Base-by-base conservation (phyloP, 306 rosid species). In the Dalbergia oliveri region DNA sequence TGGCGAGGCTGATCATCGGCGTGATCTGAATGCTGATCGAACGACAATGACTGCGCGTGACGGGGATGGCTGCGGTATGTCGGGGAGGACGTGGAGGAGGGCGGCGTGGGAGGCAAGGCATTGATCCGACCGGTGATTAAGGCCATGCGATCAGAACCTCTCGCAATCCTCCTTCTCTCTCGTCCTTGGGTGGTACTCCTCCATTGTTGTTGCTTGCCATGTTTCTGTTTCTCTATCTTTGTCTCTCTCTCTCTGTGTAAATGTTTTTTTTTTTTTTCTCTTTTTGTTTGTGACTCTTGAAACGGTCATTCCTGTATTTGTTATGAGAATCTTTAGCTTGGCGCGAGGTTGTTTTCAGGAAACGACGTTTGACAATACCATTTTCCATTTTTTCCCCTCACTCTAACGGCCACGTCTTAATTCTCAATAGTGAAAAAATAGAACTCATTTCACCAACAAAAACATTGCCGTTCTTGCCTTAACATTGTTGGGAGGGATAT, bases 81-180 rank as follows among this genome's bases (percentile, higher is more conserved):
- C 5, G 91, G 83, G 1, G 88, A 76, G 3, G 89, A 69, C 0
- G 80, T 50, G 4, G 88, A 9, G 2, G 89, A 78, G 9, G 86
- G 80, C 2, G 88, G 72, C 1, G 87, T 45, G 0, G 88, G 85
- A 44, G 89, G 88, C 51, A 88, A 89, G 39, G 60, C 53, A 9
- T 37, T 73, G 70, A 92, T 75, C 33, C 83, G 75, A 62, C 97
- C 94, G 3, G 89, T 90, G 31, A 90, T 90, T 9, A 88, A 69
- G 19, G 94, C 93, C 91, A 94, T 75, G 3, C 98, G 90, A 84
- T 94, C 94, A 0, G 88, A 73, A 5, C 89, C 96, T 64, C 88
- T 83, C 66, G 63, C 49, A 6, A 94, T 83, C 79, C 88, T 73
- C 74, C 88, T 84, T 59, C 97, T 84, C 96, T 85, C 10, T 73